Conservation (phyloP, 768 basidiomycete genomes). For the Hypholoma fasciculare region DNA sequence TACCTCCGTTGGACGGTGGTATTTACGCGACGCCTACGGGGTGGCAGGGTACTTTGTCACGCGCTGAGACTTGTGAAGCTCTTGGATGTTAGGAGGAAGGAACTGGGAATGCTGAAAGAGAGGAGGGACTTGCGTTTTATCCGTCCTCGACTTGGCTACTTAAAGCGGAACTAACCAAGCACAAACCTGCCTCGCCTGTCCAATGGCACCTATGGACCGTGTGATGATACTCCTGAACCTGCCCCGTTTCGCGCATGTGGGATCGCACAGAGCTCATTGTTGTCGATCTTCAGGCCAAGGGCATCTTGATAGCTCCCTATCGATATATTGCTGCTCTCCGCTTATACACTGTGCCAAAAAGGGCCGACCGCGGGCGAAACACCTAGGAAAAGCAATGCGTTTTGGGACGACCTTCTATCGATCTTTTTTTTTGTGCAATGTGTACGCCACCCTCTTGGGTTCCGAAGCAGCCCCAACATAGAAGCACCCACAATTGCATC, state of each 20-base stretch:
- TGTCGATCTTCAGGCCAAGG: conserved; percentile 15
- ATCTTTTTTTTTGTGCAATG: background rate
- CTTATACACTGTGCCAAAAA: conserved; percentile 12
- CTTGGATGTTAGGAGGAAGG: background rate
- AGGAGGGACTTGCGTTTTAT: background rate
- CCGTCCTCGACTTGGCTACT: conserved; percentile 1
- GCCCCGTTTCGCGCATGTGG: conserved; percentile 10
- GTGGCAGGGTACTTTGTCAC: no score
- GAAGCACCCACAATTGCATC: background rate
- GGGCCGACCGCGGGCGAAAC: conserved; percentile 4
- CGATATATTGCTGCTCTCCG: conserved; percentile 20
- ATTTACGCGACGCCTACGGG: no score
- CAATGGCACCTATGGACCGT: conserved; percentile 14
- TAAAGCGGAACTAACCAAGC: conserved; percentile 8
- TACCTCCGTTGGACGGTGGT: no score
- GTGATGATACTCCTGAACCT: conserved; percentile 21
- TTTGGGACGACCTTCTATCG: conserved; percentile 1
- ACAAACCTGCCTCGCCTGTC: conserved; percentile 7
- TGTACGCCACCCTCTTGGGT: conserved; percentile 14
- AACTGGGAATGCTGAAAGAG: background rate
- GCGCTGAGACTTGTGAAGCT: no score
- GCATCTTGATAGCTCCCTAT: conserved; percentile 14
- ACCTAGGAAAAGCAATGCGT: background rate
- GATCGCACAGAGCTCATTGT: conserved; percentile 14
- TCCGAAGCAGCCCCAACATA: background rate